phyloP scores from a whole-genome alignment of 1,284 basidiomycete species.

The Cutaneotrichosporon sp. region DNA sequence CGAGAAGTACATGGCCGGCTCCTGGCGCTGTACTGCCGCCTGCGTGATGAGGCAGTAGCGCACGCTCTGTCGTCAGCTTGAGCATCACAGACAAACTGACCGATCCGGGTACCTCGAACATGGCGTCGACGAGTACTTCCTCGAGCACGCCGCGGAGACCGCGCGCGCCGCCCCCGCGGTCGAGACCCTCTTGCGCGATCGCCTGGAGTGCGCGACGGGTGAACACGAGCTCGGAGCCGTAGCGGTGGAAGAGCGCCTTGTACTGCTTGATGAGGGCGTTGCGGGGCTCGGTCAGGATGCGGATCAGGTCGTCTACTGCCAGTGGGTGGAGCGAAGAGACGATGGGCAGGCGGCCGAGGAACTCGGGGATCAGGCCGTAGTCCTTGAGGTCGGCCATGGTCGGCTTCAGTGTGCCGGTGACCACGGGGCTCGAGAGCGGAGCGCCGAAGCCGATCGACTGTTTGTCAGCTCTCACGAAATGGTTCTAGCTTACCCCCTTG shows the following conservation, averaged over 20 bases:
- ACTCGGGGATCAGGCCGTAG: slow-evolving; percentile 94
- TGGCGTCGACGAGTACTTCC: slow-evolving; percentile 78
- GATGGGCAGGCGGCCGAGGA: slow-evolving; percentile 85
- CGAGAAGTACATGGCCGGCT: slow-evolving; percentile 63
- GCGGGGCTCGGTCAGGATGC: slow-evolving; percentile 86
- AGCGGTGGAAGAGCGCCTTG: slow-evolving; percentile 65
- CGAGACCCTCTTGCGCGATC: slow-evolving; percentile 73
- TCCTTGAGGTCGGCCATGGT: slow-evolving; percentile 69
- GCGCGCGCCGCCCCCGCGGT: slow-evolving; percentile 84
- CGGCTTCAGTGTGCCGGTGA: slow-evolving; percentile 30
- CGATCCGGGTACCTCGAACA: slow-evolving; percentile 77
- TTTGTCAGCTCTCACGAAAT: no score
- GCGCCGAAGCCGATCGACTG: slow-evolving; percentile 89
- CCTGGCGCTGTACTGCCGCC: slow-evolving; percentile 59
- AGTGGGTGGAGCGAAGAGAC: slow-evolving; percentile 79
- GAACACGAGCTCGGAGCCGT: slow-evolving; percentile 50
- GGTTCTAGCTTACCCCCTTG: slow-evolving; percentile 65
- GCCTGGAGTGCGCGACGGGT: slow-evolving; percentile 57
- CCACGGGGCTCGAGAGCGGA: slow-evolving; percentile 55
- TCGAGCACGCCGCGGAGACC: slow-evolving; percentile 88
- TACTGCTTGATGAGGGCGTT: slow-evolving; percentile 91
- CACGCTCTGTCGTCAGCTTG: slow-evolving; percentile 58
- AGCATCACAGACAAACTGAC: slow-evolving; percentile 61
- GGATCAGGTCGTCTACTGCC: slow-evolving; percentile 71
- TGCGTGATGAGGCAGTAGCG: slow-evolving; percentile 65